Evolutionary conservation across 2,329 filamentous ascomycete species (phyloP), one percentile per base, ranked within the genome.

Genomic region (Escovopsis sp.): DNA sequence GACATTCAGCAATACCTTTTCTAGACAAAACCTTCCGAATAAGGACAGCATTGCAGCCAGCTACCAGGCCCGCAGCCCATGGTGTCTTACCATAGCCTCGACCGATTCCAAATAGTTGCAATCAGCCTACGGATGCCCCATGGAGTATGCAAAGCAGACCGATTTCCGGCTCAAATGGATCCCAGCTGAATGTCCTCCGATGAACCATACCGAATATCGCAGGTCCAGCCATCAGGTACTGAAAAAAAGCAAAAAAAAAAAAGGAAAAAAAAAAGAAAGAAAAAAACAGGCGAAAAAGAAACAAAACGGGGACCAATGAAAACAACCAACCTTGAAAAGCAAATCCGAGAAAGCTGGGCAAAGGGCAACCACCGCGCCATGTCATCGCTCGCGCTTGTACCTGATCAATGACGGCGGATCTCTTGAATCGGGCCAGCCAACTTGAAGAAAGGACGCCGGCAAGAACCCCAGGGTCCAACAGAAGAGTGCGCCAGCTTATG

Each of bases 391-490:
- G 27, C 11, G 11, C 27, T 30, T 9, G 27, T 30, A 4, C 39
- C 37, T 47, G 41, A 48, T 44, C 47, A 44, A 35, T 35, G 43
- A 37, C 40, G 46, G 43, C 45, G 47, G 49, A 48, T 48, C 43
- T 51, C 47, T 45, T 29, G 2, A 34, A 36, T 32, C 15, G 43
- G 34, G 39, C 37, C 39, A 43, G 48, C 67, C 67, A 71, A 70
- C 70, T 42, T 56, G 56, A 58, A 48, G 47, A 49, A 50, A 43
- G 48, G 54, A 48, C 48, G 45, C 51, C 47, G 47, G 52, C 56
- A 57, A 59, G 62, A 57, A 52, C 57, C 53, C 67, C 62, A 71
- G 71, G 71, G 68, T 63, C 61, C 60, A 52, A 63, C 20, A 20
- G 57, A 50, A 36, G 52, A 53, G 52, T 51, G 57, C 59, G 56